Conservation (phyloP, 2,329 filamentous ascomycete genomes). For the Waltergamsia citrina region DNA sequence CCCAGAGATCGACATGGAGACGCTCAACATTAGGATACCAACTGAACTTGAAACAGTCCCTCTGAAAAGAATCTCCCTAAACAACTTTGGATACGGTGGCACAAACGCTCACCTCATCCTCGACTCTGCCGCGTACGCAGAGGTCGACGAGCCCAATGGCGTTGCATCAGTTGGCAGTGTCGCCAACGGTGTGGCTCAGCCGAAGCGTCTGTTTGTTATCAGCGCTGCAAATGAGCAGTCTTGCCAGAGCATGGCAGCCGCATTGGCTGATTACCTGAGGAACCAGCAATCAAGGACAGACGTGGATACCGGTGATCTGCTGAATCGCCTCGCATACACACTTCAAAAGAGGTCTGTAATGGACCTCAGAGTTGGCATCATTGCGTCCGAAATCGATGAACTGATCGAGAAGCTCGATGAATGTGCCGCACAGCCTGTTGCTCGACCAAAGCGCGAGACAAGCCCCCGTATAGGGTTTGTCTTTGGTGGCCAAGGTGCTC, state of each 20-base stretch:
- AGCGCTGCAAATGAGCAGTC: conserved; percentile 10
- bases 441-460: conserved; percentile 4
- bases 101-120: conserved; percentile 31
- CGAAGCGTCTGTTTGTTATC: conserved; percentile 11
- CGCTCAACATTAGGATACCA: conserved; percentile 15
- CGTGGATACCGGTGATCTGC: conserved; percentile 1
- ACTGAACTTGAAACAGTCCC: conserved; percentile 12
- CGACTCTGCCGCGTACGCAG: no score
- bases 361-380: conserved; percentile 6
- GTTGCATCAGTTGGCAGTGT: no score
- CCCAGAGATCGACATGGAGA: conserved; percentile 14
- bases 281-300: conserved; percentile 1
- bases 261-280: conserved; percentile 8
- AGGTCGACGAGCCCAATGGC: no score
- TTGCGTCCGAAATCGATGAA: conserved; percentile 8
- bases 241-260: conserved; percentile 8
- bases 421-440: conserved; percentile 5
- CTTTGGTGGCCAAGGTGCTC: conserved; percentile 27
- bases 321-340: conserved; percentile 9
- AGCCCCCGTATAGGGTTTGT: conserved; percentile 13
- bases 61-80: conserved; percentile 35
- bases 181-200: no score
- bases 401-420: conserved; percentile 6
- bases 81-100: conserved; percentile 31
- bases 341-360: conserved; percentile 3